These are phyloP conservation scores for Penicillium capsulatum DNA, from an alignment of 2,329 filamentous ascomycete species.

Conservation along the genomic window DNA sequence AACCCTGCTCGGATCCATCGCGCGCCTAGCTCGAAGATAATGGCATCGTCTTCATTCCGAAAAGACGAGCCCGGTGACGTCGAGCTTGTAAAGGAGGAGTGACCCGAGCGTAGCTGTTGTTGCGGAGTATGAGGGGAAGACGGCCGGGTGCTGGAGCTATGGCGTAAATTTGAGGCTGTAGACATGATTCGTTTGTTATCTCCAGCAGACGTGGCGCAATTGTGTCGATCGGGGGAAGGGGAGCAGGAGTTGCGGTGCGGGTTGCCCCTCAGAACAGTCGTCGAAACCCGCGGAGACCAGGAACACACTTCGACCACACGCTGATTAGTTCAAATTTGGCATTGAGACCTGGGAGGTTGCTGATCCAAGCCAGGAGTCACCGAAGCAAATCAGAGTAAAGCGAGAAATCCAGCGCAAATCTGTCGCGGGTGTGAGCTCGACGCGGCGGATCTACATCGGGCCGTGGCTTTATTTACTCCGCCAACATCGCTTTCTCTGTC, in stretches of 20 bases:
- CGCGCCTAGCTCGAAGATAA: constrained; percentile 79
- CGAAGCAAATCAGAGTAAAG: too few relatives aligned
- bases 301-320: constrained; percentile 7
- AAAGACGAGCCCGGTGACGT: constrained; percentile 56
- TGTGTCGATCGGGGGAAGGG: too few relatives aligned
- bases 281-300: constrained; percentile 4
- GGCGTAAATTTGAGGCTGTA: constrained; percentile 27
- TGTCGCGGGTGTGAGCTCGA: neutral
- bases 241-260: constrained; percentile 1
- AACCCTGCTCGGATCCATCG: constrained; percentile 78
- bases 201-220: constrained; percentile 15
- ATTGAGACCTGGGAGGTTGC: too few relatives aligned
- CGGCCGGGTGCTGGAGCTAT: constrained; percentile 31
- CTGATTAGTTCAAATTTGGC: constrained; percentile 1
- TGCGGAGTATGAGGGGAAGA: constrained; percentile 59
- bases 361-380: too few relatives aligned
- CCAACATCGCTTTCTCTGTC: constrained; percentile 19
- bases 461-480: constrained; percentile 28
- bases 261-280: constrained; percentile 14
- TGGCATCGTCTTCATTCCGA: constrained; percentile 73
- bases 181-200: constrained; percentile 25
- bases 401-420: neutral
- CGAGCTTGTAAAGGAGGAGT: constrained; percentile 51
- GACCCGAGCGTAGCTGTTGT: constrained; percentile 45
- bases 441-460: constrained; percentile 35